These are phyloP conservation scores for Mesembryanthemum crystallinum DNA, from an alignment of 148 eudicot species.

Conservation along the genomic window DNA sequence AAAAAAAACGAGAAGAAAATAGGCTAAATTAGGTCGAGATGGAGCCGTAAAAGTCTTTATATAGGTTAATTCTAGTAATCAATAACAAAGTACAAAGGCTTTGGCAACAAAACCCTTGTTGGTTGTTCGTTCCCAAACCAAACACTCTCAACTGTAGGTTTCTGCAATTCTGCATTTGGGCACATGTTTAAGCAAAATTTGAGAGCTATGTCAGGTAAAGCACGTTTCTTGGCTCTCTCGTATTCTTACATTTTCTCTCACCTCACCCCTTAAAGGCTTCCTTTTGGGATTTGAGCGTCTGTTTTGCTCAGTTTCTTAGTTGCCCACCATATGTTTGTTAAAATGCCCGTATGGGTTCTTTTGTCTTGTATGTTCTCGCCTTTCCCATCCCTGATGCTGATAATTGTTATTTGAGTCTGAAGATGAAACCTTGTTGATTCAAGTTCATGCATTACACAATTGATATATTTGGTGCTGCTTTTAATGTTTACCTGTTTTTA, in stretches of 20 bases:
- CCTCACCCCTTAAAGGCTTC: too few species aligned
- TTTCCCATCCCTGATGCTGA: background rate
- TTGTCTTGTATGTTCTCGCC: too few species aligned
- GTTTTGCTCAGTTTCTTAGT: background rate
- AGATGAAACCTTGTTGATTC: background rate
- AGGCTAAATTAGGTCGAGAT: background rate
- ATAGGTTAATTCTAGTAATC: too few species aligned
- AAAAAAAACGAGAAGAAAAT: too few species aligned
- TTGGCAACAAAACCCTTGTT: too few species aligned
- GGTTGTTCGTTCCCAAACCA: too few species aligned
- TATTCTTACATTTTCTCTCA: background rate
- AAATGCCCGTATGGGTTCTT: background rate
- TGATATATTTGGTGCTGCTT: background rate
- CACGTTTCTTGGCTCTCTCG: background rate
- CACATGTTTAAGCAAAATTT: background rate
- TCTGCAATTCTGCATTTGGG: too few species aligned
- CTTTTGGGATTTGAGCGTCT: background rate
- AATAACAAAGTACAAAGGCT: too few species aligned
- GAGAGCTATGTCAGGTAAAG: background rate
- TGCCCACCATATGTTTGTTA: slow-evolving; percentile 3
- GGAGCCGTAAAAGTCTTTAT: too few species aligned
- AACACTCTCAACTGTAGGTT: too few species aligned
- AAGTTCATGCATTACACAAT: background rate
- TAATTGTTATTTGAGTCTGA: background rate
- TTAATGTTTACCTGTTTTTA: background rate